Evolutionary conservation across 2,329 filamentous ascomycete genomes (phyloP), one percentile per base, ranked within the genome.

Genomic region (Sordariomycetes sp.): DNA sequence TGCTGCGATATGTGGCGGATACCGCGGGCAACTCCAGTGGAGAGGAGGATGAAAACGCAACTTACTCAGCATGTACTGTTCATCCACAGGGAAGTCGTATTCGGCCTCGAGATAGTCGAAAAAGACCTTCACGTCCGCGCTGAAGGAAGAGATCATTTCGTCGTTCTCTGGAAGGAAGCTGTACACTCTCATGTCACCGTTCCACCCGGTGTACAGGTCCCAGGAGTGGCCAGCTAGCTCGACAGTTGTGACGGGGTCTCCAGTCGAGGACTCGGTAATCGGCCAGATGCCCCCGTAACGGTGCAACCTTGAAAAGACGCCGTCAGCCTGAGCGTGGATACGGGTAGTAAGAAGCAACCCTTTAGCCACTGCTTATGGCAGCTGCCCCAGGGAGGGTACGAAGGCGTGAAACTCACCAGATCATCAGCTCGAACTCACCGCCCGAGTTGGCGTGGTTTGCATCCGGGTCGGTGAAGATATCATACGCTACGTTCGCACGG

Each of bases 371-470:
- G n/a, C n/a, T n/a, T n/a, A n/a, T n/a, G n/a, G n/a, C n/a, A n/a
- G n/a, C n/a, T n/a, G n/a, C n/a, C n/a, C n/a, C n/a, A n/a, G n/a
- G n/a, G n/a, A n/a, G n/a, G n/a, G n/a, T n/a, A n/a, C n/a, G n/a
- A n/a, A n/a, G n/a, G n/a, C n/a, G n/a, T n/a, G n/a, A n/a, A n/a
- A n/a, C n/a, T n/a, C n/a, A n/a, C 46, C 75, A 80, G 43, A 79
- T 62, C 75, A 80, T 79, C 46, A 79, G 59, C 53, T 79, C 75
- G 49, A 73, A 75, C 45, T 73, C 60, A 12, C 65, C 47, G 19
- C 33, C 36, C 21, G 29, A 39, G 6, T 30, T 51, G 25, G 47
- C 49, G 6, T 68, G 57, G 15, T 61, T 58, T 18, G 64, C 59
- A 16, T 48, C 38, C 6, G 52, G 50, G 7, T 58, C 57, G 16